Evolutionary conservation across 2,329 filamentous ascomycete species (phyloP), one percentile per base, ranked within the genome.

Genomic region (Colletotrichum tropicicola): DNA sequence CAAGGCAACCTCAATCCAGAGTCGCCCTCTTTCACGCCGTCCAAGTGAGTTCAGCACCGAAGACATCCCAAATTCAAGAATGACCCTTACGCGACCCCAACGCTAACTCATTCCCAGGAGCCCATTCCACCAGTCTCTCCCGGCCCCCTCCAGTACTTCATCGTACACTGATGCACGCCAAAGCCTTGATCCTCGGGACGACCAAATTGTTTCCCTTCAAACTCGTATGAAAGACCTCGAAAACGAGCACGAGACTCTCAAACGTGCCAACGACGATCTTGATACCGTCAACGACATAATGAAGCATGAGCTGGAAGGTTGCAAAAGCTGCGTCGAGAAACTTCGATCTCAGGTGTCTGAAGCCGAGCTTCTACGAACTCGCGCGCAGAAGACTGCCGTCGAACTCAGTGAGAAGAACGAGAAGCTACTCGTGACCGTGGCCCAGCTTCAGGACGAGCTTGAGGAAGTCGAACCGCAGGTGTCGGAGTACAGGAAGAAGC

Each of bases 151-250:
- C 4, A 23, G 41, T 13, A 17, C n/a, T 9, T 49, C 49, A 8
- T 62, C 57, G 1, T 55, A 51, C 37, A 19, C 27, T 12, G 58
- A 65, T 17, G 57, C 57, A 19, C 44, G 28, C 10, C 49, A 55
- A 17, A 55, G 35, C 3, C 21, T 28, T 7, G 43, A 43, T 6
- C 19, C 43, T 8, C 21, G 12, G 6, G 35, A 62, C 17, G 49
- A 61, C 15, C 7, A 43, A 6, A 19, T 41, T 0, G 2, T 12
- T 6, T 28, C 27, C 1, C 41, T 51, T 15, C 10, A 23, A 17
- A 37, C 25, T 23, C 49, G 37, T 4, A 3, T 45, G 27, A 62
- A 45, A 17, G 21, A 44, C 12, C 44, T 56, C 12, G 51, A 56
- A 19, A 3, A 49, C 44, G n/a, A 19, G 2, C 30, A 62, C 8